phyloP scores from a whole-genome alignment of 2,329 filamentous ascomycete genomes.

The Neonectria magnoliae region DNA sequence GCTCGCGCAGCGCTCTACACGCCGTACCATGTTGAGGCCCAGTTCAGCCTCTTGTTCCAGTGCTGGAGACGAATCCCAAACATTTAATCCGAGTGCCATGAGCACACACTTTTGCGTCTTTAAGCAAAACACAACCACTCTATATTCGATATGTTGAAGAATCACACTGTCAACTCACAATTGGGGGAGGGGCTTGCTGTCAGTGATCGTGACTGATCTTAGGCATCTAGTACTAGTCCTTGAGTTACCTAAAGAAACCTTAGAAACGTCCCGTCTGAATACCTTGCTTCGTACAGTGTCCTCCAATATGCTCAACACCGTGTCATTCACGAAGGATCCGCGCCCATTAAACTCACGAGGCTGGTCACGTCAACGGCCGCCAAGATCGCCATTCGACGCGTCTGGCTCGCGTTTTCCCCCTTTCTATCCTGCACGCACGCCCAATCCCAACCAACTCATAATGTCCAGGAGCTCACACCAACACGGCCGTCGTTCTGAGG shows the following conservation, averaged over 20 bases:
- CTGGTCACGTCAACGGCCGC: constrained; percentile 12
- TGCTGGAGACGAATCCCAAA: neutral
- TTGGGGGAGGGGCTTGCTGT: too few relatives aligned
- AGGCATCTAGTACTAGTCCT: too few relatives aligned
- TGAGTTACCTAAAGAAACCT: too few relatives aligned
- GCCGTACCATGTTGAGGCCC: neutral
- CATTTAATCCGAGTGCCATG: neutral
- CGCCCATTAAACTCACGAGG: constrained; percentile 18
- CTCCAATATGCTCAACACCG: neutral
- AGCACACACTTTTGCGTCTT: too few relatives aligned
- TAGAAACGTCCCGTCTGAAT: too few relatives aligned
- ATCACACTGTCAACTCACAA: neutral
- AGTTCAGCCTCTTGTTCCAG: constrained; percentile 9
- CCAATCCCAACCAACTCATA: constrained; percentile 30
- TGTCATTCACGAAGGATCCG: neutral
- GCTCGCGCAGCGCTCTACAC: constrained; percentile 8
- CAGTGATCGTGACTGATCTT: too few relatives aligned
- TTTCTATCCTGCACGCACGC: constrained; percentile 22
- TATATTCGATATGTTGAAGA: neutral
- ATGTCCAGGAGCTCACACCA: constrained; percentile 18
- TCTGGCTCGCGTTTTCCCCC: constrained; percentile 31
- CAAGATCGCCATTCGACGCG: constrained; percentile 39
- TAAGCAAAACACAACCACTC: neutral
- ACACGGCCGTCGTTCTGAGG: neutral
- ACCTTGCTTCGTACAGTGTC: too few relatives aligned